Conservation (phyloP, 2,329 filamentous ascomycete species). For the Chaetomium strumarium region DNA sequence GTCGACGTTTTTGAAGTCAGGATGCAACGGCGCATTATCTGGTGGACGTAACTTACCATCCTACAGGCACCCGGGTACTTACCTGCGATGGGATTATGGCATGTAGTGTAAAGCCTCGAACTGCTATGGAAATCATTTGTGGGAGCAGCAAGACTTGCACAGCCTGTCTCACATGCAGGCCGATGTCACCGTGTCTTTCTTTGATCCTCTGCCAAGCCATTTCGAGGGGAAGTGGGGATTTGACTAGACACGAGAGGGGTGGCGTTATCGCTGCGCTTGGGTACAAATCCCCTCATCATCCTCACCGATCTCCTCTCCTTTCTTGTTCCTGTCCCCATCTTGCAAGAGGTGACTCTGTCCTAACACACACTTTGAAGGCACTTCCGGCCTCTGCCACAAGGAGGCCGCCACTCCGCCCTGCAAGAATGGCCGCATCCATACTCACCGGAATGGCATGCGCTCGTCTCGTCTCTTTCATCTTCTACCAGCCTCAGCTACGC, state of each 20-base stretch:
- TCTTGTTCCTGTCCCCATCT: background rate
- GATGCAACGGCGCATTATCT: too few relatives aligned
- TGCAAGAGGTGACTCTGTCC: background rate
- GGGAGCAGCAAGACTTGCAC: too few relatives aligned
- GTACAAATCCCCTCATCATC: too few relatives aligned
- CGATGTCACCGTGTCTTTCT: too few relatives aligned
- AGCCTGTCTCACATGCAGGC: too few relatives aligned
- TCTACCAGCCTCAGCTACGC: slow-evolving; percentile 22
- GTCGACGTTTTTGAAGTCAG: too few relatives aligned
- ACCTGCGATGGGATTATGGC: too few relatives aligned
- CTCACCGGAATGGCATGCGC: slow-evolving; percentile 19
- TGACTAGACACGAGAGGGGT: background rate
- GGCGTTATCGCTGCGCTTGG: background rate
- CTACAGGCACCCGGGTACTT: too few relatives aligned
- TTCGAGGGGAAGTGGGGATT: background rate
- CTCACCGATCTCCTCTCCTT: background rate
- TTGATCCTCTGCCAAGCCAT: background rate
- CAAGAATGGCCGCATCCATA: slow-evolving; percentile 28
- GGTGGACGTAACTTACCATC: too few relatives aligned
- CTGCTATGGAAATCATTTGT: too few relatives aligned
- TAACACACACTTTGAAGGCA: background rate
- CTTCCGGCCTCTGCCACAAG: slow-evolving; percentile 25
- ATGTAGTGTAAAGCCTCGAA: too few relatives aligned
- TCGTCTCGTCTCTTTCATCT: slow-evolving; percentile 17
- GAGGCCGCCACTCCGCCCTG: slow-evolving; percentile 27